A percentile compares a stretch with the other conserved stretches of the same genome.
These are phyloP conservation scores for Neocucurbitaria cava DNA, from an alignment of 2,329 filamentous ascomycete genomes.

Conservation along the genomic window DNA sequence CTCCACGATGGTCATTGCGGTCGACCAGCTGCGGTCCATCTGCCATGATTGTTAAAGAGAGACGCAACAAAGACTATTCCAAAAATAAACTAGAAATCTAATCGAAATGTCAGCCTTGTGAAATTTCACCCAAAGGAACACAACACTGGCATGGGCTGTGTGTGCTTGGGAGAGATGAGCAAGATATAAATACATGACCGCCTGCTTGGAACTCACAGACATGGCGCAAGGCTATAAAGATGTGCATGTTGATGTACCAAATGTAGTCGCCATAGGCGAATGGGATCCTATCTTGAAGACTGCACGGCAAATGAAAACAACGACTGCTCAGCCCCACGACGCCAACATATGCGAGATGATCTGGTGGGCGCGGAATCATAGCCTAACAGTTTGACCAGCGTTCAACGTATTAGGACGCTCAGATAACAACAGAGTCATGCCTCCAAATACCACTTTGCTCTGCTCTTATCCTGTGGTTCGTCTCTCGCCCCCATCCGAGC, in stretches of 20 bases:
- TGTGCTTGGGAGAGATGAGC: neutral
- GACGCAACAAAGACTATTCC: too few relatives aligned
- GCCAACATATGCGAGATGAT: too few relatives aligned
- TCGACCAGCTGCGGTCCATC: neutral
- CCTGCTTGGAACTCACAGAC: neutral
- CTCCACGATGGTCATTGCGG: neutral
- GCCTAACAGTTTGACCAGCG: too few relatives aligned
- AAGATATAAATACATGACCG: neutral
- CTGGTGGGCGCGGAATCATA: too few relatives aligned
- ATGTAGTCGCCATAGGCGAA: neutral
- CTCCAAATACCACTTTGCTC: too few relatives aligned
- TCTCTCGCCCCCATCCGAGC: too few relatives aligned
- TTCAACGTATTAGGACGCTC: too few relatives aligned
- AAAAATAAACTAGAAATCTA: too few relatives aligned
- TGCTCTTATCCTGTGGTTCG: too few relatives aligned
- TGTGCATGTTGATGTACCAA: too few relatives aligned
- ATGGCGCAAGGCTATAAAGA: neutral
- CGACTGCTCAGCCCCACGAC: neutral
- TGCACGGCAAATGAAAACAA: neutral
- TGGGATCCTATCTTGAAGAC: neutral
- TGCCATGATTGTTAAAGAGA: neutral
- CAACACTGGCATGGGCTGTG: too few relatives aligned
- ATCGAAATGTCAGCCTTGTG: neutral
- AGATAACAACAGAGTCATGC: too few relatives aligned
- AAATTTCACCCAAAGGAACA: neutral